Evolutionary conservation across 352 stramenopile genomes (phyloP), one percentile per base, ranked within the genome.

Genomic region (Phytophthora litchii): DNA sequence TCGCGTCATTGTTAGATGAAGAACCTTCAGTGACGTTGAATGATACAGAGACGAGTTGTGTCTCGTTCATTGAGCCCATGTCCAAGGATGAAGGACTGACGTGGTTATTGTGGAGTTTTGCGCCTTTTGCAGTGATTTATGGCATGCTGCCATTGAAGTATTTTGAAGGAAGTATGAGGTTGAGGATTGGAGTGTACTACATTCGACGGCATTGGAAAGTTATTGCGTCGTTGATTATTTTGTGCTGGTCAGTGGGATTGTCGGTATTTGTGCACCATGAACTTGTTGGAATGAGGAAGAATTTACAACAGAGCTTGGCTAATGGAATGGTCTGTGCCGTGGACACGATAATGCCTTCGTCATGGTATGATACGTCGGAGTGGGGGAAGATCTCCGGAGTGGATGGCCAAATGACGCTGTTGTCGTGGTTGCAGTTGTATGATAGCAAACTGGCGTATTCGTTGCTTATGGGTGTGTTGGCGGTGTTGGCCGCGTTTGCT

Each of bases 141-240:
- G 74, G 72, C 5, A 52, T 90, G 44, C 57, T 90, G 21, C 80
- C 83, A 45, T 60, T 92, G 23, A 85, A 88, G 43, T 89, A 82
- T 35, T 76, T 88, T 60, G 80, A 89, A 63, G 68, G 68, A 19
- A 86, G 68, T 23, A 88, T 89, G 77, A 67, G 77, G 12, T 55
- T 92, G 9, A 63, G 83, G 14, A 88, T 89, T 47, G 78, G 75
- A 11, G 77, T 92, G 17, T 92, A 92, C 38, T 90, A 85, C 49
- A 78, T 90, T 21, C 85, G 85, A 21, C 72, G 82, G 0, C 74
- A 78, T 41, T 94, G 85, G 85, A 94, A 94, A 47, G 59, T 77
- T 4, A 81, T 91, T 48, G 78, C 77, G 0, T 76, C 80, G 16
- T 20, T 88, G 13, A 88, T 94, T 50, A 53, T 91, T 21, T 41